Evolutionary conservation across 352 stramenopile species (phyloP).

Genomic region (Phytophthora sp.): DNA sequence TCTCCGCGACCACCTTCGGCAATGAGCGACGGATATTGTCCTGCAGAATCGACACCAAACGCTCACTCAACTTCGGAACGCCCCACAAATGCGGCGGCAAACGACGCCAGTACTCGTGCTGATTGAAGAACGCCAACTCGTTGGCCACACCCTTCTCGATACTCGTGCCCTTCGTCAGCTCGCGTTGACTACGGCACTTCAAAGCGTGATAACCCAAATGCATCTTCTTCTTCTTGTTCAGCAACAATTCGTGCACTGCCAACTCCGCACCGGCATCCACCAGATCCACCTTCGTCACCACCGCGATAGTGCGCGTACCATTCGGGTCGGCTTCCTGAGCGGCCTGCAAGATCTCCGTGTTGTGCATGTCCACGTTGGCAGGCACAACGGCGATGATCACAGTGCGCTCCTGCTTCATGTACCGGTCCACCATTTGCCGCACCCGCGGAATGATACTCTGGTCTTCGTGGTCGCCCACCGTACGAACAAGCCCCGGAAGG

Average conservation of each 20-base stretch:
- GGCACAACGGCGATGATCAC: slow-evolving; percentile 89
- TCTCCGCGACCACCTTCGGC: slow-evolving; percentile 51
- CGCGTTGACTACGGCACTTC: slow-evolving; percentile 81
- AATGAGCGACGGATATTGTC: slow-evolving; percentile 52
- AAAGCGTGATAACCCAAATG: slow-evolving; percentile 85
- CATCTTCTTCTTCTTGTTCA: slow-evolving; percentile 77
- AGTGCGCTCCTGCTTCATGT: slow-evolving; percentile 76
- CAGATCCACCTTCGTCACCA: slow-evolving; percentile 91
- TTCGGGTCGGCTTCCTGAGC: slow-evolving; percentile 69
- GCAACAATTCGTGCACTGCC: slow-evolving; percentile 72
- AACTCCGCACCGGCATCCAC: slow-evolving; percentile 82
- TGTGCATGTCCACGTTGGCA: slow-evolving; percentile 87
- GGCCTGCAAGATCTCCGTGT: slow-evolving; percentile 80
- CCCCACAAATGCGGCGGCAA: slow-evolving; percentile 41
- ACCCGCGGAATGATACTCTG: slow-evolving; percentile 68
- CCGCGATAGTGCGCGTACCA: slow-evolving; percentile 79
- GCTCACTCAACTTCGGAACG: slow-evolving; percentile 35
- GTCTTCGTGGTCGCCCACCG: slow-evolving; percentile 70
- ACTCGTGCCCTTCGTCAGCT: slow-evolving; percentile 56
- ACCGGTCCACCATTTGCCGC: slow-evolving; percentile 73
- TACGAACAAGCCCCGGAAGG: slow-evolving; percentile 79
- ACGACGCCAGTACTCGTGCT: slow-evolving; percentile 53
- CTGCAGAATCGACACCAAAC: slow-evolving; percentile 54
- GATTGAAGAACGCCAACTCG: slow-evolving; percentile 64
- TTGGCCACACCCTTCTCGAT: slow-evolving; percentile 57